phyloP scores from a whole-genome alignment of 257 asterid species.

The Solanum etuberosum region DNA sequence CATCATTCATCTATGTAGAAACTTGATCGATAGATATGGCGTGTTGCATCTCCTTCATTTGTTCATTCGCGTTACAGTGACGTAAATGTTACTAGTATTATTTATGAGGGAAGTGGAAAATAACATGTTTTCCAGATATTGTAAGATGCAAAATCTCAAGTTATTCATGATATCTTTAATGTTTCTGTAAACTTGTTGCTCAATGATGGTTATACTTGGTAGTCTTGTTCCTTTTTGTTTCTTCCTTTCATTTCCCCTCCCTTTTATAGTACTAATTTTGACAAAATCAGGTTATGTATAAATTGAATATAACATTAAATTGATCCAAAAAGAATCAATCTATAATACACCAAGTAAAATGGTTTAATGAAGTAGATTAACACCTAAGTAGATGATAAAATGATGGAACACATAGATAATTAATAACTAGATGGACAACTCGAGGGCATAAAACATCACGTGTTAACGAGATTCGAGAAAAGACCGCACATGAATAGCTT shows the following conservation, averaged over 20 bases:
- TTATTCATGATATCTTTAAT: not conserved
- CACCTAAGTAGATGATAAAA: not conserved
- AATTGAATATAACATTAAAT: not conserved
- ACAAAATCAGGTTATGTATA: not conserved
- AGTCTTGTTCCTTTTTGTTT: not conserved
- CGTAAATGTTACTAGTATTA: not conserved
- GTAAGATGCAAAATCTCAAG: not conserved
- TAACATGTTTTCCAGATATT: not conserved
- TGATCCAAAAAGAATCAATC: not conserved
- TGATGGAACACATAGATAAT: not conserved
- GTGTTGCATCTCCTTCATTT: not conserved
- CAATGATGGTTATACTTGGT: not conserved
- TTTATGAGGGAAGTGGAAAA: not conserved
- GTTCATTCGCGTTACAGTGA: not conserved
- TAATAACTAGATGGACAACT: too few species aligned
- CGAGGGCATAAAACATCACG: too few species aligned
- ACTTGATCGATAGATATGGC: not conserved
- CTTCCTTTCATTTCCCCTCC: not conserved
- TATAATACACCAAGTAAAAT: not conserved
- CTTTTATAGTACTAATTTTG: not conserved
- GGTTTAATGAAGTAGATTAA: not conserved
- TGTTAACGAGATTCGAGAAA: too few species aligned
- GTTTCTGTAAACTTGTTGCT: not conserved
- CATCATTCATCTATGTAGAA: constrained; percentile 39
- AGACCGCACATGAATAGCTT: accelerated